Evolutionary conservation across 2,329 filamentous ascomycete species (phyloP).

Genomic region (Emergomyces pasteurianus): DNA sequence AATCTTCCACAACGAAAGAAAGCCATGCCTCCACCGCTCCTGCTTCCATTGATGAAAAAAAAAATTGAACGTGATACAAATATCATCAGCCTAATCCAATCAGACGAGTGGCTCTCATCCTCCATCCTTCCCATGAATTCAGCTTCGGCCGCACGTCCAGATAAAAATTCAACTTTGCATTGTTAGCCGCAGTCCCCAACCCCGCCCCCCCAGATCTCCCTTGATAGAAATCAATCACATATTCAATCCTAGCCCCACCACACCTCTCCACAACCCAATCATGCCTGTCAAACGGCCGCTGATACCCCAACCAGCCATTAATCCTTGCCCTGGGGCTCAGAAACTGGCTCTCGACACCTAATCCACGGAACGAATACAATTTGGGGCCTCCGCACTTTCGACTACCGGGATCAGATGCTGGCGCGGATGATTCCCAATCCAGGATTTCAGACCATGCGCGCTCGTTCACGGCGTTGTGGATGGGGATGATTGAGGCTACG

Average conservation of each 20-base stretch:
- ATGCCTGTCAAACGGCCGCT: constrained; percentile 84
- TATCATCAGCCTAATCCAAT: constrained; percentile 30
- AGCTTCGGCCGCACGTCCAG: constrained; percentile 54
- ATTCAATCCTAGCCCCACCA: constrained; percentile 62
- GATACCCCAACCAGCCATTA: constrained; percentile 78
- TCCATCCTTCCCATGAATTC: constrained; percentile 50
- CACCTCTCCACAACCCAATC: constrained; percentile 96
- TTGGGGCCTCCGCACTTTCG: constrained; percentile 62
- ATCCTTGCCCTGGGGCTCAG: constrained; percentile 74
- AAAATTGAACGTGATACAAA: not conserved
- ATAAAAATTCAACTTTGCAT: constrained; percentile 47
- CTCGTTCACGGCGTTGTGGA: constrained; percentile 98
- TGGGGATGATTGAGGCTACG: constrained; percentile 87
- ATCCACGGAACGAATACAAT: constrained; percentile 70
- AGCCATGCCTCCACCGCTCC: not conserved
- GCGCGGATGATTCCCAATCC: constrained; percentile 67
- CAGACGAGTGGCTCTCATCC: constrained; percentile 41
- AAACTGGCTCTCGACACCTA: constrained; percentile 35
- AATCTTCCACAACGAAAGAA: not conserved
- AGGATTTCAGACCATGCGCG: constrained; percentile 87
- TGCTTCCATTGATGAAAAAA: not conserved
- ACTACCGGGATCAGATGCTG: constrained; percentile 44
- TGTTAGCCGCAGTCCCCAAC: constrained; percentile 19
- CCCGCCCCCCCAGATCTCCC: constrained; percentile 42
- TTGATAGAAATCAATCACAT: constrained; percentile 96